These are phyloP conservation scores for Talaromyces ruber DNA, from an alignment of 495 filamentous ascomycete species.

Conservation along the genomic window DNA sequence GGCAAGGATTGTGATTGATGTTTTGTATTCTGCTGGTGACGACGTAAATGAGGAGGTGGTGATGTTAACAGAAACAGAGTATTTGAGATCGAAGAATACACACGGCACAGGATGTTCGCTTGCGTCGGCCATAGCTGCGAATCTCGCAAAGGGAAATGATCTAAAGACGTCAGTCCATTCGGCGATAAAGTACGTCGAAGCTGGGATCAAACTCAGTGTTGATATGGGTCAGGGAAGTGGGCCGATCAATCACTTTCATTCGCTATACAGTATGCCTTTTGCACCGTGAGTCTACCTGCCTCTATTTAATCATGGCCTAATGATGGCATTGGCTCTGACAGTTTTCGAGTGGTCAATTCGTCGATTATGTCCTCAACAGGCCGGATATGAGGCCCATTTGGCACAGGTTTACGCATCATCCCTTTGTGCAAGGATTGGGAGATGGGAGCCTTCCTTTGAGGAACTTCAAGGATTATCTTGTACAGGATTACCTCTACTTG, in stretches of 20 bases:
- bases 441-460: slow-evolving; percentile 62
- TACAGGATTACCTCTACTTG: slow-evolving; percentile 86
- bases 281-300: slow-evolving; percentile 51
- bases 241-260: slow-evolving; percentile 93
- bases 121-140: slow-evolving; percentile 86
- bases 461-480: slow-evolving; percentile 74
- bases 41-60: slow-evolving; percentile 34
- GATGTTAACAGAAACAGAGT: slow-evolving; percentile 57
- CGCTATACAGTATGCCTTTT: slow-evolving; percentile 70
- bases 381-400: slow-evolving; percentile 63
- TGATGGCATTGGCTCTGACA: slow-evolving; percentile 7
- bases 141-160: slow-evolving; percentile 60
- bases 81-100: slow-evolving; percentile 66
- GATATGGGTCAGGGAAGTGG: slow-evolving; percentile 74
- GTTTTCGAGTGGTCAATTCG: slow-evolving; percentile 58
- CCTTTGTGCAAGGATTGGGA: slow-evolving; percentile 70
- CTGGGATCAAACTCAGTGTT: slow-evolving; percentile 68
- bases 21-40: slow-evolving; percentile 40
- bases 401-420: slow-evolving; percentile 66
- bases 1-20: slow-evolving; percentile 59
- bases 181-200: slow-evolving; percentile 74
- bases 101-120: slow-evolving; percentile 95
- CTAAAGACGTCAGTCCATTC: slow-evolving; percentile 56
- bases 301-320: not conserved
- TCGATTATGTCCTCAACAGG: slow-evolving; percentile 76